phyloP scores from a whole-genome alignment of 2,329 filamentous ascomycete genomes.

The Nannizzia gypsea region DNA sequence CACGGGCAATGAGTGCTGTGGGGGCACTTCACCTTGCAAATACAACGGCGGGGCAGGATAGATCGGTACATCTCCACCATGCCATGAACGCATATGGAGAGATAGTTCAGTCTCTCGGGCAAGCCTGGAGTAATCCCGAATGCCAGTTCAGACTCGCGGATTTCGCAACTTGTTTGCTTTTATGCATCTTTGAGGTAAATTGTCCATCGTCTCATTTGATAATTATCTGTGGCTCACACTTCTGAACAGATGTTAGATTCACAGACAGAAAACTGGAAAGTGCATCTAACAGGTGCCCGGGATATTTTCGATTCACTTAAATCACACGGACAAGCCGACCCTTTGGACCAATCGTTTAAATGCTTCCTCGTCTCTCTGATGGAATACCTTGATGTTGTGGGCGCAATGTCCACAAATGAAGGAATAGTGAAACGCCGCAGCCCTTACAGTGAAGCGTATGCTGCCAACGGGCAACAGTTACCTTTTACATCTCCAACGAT shows the following conservation, averaged over 20 bases:
- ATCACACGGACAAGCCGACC: constrained; percentile 9
- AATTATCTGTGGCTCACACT: background rate
- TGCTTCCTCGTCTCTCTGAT: constrained; percentile 30
- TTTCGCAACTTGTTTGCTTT: constrained; percentile 26
- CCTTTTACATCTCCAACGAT: background rate
- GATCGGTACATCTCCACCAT: constrained; percentile 26
- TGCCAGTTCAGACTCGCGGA: constrained; percentile 20
- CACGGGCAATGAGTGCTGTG: constrained; percentile 30
- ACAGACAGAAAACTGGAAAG: constrained; percentile 28
- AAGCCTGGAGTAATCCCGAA: constrained; percentile 4
- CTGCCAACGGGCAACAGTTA: background rate
- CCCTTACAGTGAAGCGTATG: constrained; percentile 28
- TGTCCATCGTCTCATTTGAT: constrained; percentile 6
- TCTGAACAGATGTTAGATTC: constrained; percentile 28
- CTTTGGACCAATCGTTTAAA: constrained; percentile 22
- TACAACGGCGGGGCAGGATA: constrained; percentile 23
- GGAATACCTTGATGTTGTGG: constrained; percentile 31
- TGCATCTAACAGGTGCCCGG: constrained; percentile 30
- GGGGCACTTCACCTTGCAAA: constrained; percentile 33
- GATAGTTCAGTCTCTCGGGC: constrained; percentile 25
- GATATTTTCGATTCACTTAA: constrained; percentile 28
- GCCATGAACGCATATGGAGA: constrained; percentile 30
- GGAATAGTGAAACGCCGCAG: constrained; percentile 29
- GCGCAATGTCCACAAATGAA: constrained; percentile 28
- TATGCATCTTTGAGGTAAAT: constrained; percentile 28